phyloP scores from a whole-genome alignment of 1,284 basidiomycete genomes.

The Uromyces viciae-fabae region DNA sequence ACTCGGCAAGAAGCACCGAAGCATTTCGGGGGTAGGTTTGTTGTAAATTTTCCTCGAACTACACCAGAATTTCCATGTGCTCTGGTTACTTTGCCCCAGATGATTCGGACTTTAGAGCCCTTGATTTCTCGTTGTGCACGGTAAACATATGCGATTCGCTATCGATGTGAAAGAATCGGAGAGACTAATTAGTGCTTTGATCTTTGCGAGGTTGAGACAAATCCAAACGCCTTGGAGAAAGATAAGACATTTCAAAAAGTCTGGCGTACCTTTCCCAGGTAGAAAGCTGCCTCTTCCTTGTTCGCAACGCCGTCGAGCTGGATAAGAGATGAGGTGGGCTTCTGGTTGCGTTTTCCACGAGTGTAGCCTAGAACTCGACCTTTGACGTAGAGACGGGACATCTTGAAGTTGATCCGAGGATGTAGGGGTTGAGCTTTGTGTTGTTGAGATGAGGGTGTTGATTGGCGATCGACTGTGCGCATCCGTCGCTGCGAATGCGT shows the following conservation, averaged over 20 bases:
- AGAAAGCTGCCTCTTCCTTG: conserved; percentile 38
- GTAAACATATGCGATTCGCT: conserved; percentile 44
- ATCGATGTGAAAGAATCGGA: neutral
- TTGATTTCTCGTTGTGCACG: conserved; percentile 42
- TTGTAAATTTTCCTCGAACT: conserved; percentile 40
- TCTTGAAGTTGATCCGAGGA: conserved; percentile 24
- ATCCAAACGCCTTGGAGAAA: neutral
- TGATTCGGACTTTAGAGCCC: conserved; percentile 42
- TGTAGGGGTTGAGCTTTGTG: too few relatives aligned
- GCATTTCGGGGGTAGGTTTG: conserved; percentile 36
- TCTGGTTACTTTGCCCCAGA: conserved; percentile 43
- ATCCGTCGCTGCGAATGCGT: too few relatives aligned
- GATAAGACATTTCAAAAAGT: neutral
- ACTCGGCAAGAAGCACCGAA: conserved; percentile 43
- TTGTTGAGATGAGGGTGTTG: too few relatives aligned
- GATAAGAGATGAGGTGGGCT: conserved; percentile 37
- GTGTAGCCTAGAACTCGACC: conserved; percentile 42
- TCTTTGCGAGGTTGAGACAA: neutral
- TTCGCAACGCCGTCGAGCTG: conserved; percentile 38
- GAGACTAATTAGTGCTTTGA: neutral
- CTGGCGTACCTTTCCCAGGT: conserved; percentile 40
- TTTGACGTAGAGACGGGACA: conserved; percentile 44
- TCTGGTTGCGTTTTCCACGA: conserved; percentile 42
- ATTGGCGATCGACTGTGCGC: too few relatives aligned
- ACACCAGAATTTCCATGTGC: conserved; percentile 42